phyloP scores from a whole-genome alignment of 768 basidiomycete genomes.

The Kwoniella shandongensis region DNA sequence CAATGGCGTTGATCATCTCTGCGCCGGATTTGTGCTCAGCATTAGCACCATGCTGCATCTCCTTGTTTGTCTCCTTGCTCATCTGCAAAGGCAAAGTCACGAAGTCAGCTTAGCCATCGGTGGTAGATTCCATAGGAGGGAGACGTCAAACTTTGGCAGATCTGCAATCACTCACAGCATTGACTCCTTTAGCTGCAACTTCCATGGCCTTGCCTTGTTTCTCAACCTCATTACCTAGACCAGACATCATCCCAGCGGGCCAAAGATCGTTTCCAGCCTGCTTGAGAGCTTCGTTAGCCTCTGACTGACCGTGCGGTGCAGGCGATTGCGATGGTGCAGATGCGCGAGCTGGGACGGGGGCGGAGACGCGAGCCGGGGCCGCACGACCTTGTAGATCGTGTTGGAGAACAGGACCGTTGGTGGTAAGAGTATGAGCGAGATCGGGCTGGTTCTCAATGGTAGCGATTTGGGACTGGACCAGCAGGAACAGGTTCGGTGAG shows the following conservation, averaged over 20 bases:
- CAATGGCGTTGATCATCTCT: slow-evolving; percentile 11
- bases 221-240: slow-evolving; percentile 8
- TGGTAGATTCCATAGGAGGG: background rate
- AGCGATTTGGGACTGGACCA: slow-evolving; percentile 12
- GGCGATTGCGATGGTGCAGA: no score
- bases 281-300: slow-evolving; percentile 13
- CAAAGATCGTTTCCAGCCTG: slow-evolving; percentile 3
- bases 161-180: slow-evolving; percentile 8
- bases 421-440: slow-evolving; percentile 11
- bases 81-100: background rate
- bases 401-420: slow-evolving; percentile 12
- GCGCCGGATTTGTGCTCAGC: slow-evolving; percentile 4
- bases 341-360: no score
- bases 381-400: slow-evolving; percentile 18
- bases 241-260: slow-evolving; percentile 4
- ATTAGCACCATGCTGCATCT: slow-evolving; percentile 8
- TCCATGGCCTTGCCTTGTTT: slow-evolving; percentile 16
- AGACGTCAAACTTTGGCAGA: background rate
- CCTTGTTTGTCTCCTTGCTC: slow-evolving; percentile 14
- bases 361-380: no score
- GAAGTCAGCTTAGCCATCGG: background rate
- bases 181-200: slow-evolving; percentile 9
- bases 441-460: slow-evolving; percentile 16
- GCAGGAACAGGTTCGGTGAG: background rate
- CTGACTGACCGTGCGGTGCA: slow-evolving; percentile 16